phyloP scores from a whole-genome alignment of 805 yeast species.

The Lipomyces lipofer region DNA sequence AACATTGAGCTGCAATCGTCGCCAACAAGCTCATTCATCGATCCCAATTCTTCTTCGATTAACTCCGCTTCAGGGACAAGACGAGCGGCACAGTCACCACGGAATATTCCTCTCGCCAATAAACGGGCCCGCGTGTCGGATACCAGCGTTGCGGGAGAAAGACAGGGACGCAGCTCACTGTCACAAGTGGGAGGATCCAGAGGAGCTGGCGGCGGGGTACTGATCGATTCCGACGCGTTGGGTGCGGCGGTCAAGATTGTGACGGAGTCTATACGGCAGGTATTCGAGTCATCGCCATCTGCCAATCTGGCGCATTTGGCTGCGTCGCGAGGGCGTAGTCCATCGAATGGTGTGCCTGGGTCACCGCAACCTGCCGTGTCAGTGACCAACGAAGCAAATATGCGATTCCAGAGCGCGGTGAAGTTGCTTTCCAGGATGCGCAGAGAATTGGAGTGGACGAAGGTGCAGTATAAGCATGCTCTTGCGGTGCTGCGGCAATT shows the following conservation, averaged over 20 bases:
- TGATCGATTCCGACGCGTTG: slow-evolving; percentile 11
- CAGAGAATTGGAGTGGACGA: slow-evolving; percentile 13
- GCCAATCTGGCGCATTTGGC: not conserved
- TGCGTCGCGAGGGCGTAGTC: not conserved
- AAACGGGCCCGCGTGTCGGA: not conserved
- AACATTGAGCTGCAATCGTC: too few species aligned
- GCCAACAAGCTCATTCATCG: not conserved
- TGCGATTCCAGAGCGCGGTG: slow-evolving; percentile 8
- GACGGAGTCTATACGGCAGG: slow-evolving; percentile 11
- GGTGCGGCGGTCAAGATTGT: slow-evolving; percentile 11
- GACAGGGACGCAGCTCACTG: not conserved
- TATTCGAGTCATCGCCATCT: slow-evolving; percentile 5
- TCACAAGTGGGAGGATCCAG: not conserved
- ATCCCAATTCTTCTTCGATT: not conserved
- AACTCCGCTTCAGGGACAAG: not conserved
- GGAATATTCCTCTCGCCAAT: not conserved
- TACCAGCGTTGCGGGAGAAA: not conserved
- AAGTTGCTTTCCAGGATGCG: slow-evolving; percentile 22
- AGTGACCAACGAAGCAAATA: not conserved
- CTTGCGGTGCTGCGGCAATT: slow-evolving; percentile 8
- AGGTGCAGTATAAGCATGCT: slow-evolving; percentile 17
- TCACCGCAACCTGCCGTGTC: not conserved
- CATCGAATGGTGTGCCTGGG: not conserved
- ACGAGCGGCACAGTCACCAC: not conserved
- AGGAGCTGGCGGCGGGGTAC: not conserved